Evolutionary conservation across 1,284 basidiomycete species (phyloP).

Genomic region (Cystodermella granulosa): DNA sequence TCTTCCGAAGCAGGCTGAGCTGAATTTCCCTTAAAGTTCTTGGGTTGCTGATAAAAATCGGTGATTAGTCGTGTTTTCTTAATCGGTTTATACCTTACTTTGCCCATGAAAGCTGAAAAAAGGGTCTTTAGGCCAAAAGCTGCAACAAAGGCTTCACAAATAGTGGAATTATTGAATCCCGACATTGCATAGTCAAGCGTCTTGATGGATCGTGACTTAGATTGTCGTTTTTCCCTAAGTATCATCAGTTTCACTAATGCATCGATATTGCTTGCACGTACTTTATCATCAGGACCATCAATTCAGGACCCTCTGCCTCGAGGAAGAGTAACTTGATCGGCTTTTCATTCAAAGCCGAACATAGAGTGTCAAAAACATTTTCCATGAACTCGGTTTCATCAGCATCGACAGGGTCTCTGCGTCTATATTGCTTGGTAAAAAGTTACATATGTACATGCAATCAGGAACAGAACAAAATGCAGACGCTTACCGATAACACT

Average conservation of each 20-base stretch:
- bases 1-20: constrained; percentile 71
- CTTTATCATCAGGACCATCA: constrained; percentile 93
- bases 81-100: constrained; percentile 47
- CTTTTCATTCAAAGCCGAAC: constrained; percentile 72
- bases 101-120: constrained; percentile 90
- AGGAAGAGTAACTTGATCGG: constrained; percentile 79
- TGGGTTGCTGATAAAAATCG: constrained; percentile 39
- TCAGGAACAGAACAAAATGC: not conserved
- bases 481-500: constrained; percentile 70
- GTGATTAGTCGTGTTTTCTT: not conserved
- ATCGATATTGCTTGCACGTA: constrained; percentile 7
- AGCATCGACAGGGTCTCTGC: constrained; percentile 72
- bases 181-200: constrained; percentile 89
- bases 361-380: constrained; percentile 87
- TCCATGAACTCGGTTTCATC: constrained; percentile 98
- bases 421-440: constrained; percentile 72
- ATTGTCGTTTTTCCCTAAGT: constrained; percentile 73
- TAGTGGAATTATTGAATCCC: constrained; percentile 63
- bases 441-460: not conserved
- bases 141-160: constrained; percentile 87
- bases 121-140: constrained; percentile 82
- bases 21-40: constrained; percentile 54
- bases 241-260: constrained; percentile 3
- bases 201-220: constrained; percentile 81
- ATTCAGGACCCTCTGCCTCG: constrained; percentile 88